Evolutionary conservation across 352 stramenopile genomes (phyloP).

Genomic region (Phytophthora capsici): DNA sequence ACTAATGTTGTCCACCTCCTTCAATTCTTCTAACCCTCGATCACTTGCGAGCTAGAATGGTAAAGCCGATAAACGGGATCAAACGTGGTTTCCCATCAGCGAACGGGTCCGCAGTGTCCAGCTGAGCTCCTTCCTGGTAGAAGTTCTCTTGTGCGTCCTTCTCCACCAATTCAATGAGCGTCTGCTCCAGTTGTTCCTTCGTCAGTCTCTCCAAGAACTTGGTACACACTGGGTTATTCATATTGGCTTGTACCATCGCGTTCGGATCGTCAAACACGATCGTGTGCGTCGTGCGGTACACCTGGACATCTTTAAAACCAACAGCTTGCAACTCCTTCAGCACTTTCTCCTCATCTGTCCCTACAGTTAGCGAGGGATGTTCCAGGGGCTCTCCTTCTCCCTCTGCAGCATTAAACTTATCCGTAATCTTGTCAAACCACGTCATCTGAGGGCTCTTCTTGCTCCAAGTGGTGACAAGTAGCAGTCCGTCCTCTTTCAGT

Average conservation of each 20-base stretch:
- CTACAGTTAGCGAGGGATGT: constrained; percentile 9
- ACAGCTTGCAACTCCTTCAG: constrained; percentile 32
- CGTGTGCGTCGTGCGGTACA: constrained; percentile 37
- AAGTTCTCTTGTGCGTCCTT: constrained; percentile 31
- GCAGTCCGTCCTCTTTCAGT: constrained; percentile 45
- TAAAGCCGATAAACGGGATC: constrained; percentile 36
- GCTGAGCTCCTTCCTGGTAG: constrained; percentile 14
- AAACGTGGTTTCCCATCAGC: constrained; percentile 25
- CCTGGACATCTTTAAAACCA: constrained; percentile 33
- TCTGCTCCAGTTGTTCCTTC: constrained; percentile 28
- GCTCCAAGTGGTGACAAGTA: constrained; percentile 53
- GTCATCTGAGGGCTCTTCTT: constrained; percentile 43
- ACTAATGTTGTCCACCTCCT: too few relatives aligned
- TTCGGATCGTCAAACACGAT: constrained; percentile 42
- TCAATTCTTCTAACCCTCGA: too few relatives aligned
- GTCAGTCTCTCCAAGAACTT: constrained; percentile 41
- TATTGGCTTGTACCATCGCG: constrained; percentile 26
- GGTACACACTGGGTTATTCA: constrained; percentile 33
- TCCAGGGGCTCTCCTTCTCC: constrained; percentile 17
- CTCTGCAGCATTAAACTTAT: constrained; percentile 34
- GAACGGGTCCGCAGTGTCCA: constrained; percentile 12
- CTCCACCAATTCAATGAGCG: constrained; percentile 26
- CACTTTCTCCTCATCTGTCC: constrained; percentile 18
- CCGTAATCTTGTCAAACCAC: constrained; percentile 43
- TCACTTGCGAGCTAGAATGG: constrained; percentile 40